Conservation (phyloP, 2,329 filamentous ascomycete genomes). For the Trichoderma aggressivum region DNA sequence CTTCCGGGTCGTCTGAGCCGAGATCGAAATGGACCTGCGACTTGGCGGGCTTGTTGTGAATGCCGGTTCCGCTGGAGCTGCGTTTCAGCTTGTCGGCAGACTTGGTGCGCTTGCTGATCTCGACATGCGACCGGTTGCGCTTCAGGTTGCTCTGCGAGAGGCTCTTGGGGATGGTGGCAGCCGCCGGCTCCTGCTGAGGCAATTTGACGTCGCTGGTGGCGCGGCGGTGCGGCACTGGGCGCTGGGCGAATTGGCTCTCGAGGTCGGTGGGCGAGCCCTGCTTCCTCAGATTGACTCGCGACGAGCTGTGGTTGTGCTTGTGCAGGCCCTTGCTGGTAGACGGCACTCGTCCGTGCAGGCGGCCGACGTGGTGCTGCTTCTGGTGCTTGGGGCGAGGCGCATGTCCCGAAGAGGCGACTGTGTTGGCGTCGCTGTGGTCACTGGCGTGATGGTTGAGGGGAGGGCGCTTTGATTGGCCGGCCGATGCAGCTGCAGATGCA, state of each 20-base stretch:
- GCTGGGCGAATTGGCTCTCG: constrained; percentile 30
- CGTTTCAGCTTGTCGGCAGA: constrained; percentile 53
- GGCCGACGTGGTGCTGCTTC: constrained; percentile 38
- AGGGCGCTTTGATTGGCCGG: constrained; percentile 56
- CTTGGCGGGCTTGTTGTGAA: constrained; percentile 40
- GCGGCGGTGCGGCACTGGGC: constrained; percentile 41
- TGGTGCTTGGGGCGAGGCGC: constrained; percentile 29
- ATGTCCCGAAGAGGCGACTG: constrained; percentile 24
- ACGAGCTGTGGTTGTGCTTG: constrained; percentile 38
- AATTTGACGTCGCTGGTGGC: constrained; percentile 51
- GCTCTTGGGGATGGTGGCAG: constrained; percentile 51
- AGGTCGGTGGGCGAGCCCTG: constrained; percentile 38
- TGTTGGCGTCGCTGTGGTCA: constrained; percentile 30
- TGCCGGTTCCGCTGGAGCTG: constrained; percentile 48
- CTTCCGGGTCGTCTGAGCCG: constrained; percentile 47
- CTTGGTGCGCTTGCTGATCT: constrained; percentile 51
- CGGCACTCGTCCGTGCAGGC: constrained; percentile 50
- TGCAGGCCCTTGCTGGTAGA: constrained; percentile 51
- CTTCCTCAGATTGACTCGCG: constrained; percentile 41
- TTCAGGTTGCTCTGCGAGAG: constrained; percentile 53
- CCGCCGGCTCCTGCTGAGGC: constrained; percentile 42
- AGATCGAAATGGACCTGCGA: constrained; percentile 62
- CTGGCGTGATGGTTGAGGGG: constrained; percentile 36
- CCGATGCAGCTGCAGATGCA: constrained; percentile 22
- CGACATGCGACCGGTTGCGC: constrained; percentile 58